These are phyloP conservation scores for Halteria grandinella DNA, from an alignment of 73 alveolate species.

Conservation along the genomic window DNA sequence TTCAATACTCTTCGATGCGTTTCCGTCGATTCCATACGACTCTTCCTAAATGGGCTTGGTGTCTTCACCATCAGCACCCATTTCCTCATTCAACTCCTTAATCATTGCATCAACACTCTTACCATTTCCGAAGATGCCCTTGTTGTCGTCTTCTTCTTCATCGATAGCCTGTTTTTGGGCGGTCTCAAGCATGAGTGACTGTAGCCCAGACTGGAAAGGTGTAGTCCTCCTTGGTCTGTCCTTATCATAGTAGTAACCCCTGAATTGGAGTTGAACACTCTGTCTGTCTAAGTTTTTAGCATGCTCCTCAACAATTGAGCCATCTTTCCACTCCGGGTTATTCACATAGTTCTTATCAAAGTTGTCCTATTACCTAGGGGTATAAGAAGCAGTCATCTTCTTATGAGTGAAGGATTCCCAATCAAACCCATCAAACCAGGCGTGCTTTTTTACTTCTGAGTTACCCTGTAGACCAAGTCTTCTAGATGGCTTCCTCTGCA, in stretches of 20 bases:
- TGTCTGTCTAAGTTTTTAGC: conserved; percentile 11
- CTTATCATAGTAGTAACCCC: background rate
- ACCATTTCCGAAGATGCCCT: too few species aligned
- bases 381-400: conserved; percentile 72
- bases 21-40: too few species aligned
- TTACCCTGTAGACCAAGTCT: conserved; percentile 82
- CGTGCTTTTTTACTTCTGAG: conserved; percentile 77
- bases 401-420: conserved; percentile 65
- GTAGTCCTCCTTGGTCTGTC: too few species aligned
- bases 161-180: too few species aligned
- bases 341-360: conserved; percentile 73
- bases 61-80: too few species aligned
- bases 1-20: too few species aligned
- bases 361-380: conserved; percentile 81
- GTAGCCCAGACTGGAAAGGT: too few species aligned
- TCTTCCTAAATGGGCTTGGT: too few species aligned
- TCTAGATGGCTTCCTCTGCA: conserved; percentile 77
- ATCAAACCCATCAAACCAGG: conserved; percentile 74
- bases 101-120: too few species aligned
- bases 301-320: background rate
- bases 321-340: conserved; percentile 51
- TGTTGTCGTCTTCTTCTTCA: too few species aligned
- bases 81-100: too few species aligned
- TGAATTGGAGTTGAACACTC: background rate
- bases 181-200: too few species aligned